Percentiles rank a stretch among this genome's conserved stretches.
These are phyloP conservation scores for Zygoascus meyerae DNA, from an alignment of 1,139 yeast species.

Conservation along the genomic window DNA sequence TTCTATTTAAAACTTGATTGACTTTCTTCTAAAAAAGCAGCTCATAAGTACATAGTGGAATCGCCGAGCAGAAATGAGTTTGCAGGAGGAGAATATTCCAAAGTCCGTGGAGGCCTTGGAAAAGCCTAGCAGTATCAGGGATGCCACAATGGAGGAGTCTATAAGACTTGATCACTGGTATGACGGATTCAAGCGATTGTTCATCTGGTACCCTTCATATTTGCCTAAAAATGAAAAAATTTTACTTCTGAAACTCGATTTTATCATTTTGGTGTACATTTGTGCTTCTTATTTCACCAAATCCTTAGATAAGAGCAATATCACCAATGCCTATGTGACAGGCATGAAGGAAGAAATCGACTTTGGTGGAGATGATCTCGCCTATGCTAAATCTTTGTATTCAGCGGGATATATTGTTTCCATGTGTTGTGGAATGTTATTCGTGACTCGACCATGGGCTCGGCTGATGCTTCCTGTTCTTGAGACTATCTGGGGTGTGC, in stretches of 20 bases:
- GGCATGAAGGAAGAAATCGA: slow-evolving; percentile 54
- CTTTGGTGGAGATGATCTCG: slow-evolving; percentile 50
- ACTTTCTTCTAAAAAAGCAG: too few species aligned
- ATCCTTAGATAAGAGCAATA: slow-evolving; percentile 33
- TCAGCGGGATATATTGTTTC: slow-evolving; percentile 32
- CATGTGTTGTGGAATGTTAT: slow-evolving; percentile 33
- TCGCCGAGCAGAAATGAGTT: background rate
- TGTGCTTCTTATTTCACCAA: slow-evolving; percentile 33
- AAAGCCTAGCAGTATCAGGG: background rate
- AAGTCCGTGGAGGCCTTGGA: background rate
- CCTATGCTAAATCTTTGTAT: slow-evolving; percentile 39
- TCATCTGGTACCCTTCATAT: slow-evolving; percentile 32
- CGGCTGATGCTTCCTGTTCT: slow-evolving; percentile 41
- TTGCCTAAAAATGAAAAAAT: slow-evolving; percentile 27
- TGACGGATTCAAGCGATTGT: slow-evolving; percentile 25
- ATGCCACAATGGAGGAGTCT: background rate
- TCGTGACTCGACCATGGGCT: slow-evolving; percentile 36
- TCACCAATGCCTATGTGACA: slow-evolving; percentile 48
- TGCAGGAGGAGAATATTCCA: background rate
- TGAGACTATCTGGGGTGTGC: slow-evolving; percentile 52
- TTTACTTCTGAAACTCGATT: slow-evolving; percentile 32
- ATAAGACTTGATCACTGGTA: slow-evolving; percentile 24
- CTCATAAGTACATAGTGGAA: too few species aligned
- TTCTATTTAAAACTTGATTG: too few species aligned
- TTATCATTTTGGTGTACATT: slow-evolving; percentile 27